Evolutionary conservation across 345 rosid genomes (phyloP), one percentile per base, ranked within the genome.

Genomic region (Gossypium mustelinum): DNA sequence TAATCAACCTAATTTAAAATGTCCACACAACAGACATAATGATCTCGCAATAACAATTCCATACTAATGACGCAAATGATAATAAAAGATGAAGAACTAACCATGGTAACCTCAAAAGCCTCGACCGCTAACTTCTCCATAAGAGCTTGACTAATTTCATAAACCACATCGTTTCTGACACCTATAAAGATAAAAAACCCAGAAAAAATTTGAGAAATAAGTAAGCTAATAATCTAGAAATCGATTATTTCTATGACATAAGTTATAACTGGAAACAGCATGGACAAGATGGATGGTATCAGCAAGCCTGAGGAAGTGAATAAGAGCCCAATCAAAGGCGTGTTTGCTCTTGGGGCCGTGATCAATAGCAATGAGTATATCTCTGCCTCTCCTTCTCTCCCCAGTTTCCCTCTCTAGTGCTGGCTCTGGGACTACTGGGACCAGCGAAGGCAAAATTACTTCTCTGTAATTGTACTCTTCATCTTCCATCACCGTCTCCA

Each of bases 201-300:
- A 45, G 6, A 66, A 75, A 61, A 5, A 13, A 43, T 7, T 24
- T 16, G 51, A 45, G 43, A 22, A 73, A 24, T 25, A 24, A 48
- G 4, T 2, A 45, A 45, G 1, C 54, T 3, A 17, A 25, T 2
- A 51, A 69, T 2, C 41, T 12, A 47, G 24, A 2, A 47, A 54
- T 5, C 1, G 24, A 3, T n/a, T 17, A 43, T 3, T 51, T 63
- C 45, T 13, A 41, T 14, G 60, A 27, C 63, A 8, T 9, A 50
- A 18, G 14, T 58, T 25, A 10, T 8, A 29, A 47, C 96, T 86
- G 64, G 96, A 87, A 81, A 94, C 92, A 39, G 94, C 97, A 65
- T 90, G 97, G 41, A 92, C 87, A 66, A 94, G 94, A 73, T 92
- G 96, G 55, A 94, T 67, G 68, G 97, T 94, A 82, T 94, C 97